These are phyloP conservation scores for Hericium alpestre DNA, from an alignment of 768 basidiomycete species.

Conservation along the genomic window DNA sequence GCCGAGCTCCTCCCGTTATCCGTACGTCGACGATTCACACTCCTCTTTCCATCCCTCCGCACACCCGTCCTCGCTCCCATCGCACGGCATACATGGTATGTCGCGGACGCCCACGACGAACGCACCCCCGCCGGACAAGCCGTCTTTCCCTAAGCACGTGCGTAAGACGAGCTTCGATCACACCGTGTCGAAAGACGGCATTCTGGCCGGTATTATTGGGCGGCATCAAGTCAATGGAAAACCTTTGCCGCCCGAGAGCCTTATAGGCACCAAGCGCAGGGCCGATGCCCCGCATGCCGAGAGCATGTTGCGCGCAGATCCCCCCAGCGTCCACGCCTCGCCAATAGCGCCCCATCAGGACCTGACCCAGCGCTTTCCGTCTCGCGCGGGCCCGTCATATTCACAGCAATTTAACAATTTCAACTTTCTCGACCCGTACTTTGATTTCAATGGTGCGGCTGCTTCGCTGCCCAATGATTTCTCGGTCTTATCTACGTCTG, in stretches of 20 bases:
- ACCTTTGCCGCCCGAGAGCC: slow-evolving; percentile 52
- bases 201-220: slow-evolving; percentile 47
- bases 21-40: slow-evolving; percentile 4
- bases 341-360: slow-evolving; percentile 10
- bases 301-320: slow-evolving; percentile 71
- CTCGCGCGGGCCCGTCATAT: slow-evolving; percentile 21
- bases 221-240: slow-evolving; percentile 78
- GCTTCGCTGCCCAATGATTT: slow-evolving; percentile 20
- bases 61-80: slow-evolving; percentile 65
- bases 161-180: slow-evolving; percentile 95
- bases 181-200: slow-evolving; percentile 63
- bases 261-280: slow-evolving; percentile 65
- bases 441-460: slow-evolving; percentile 28
- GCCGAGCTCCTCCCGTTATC: slow-evolving; percentile 3
- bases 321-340: slow-evolving; percentile 27
- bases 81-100: slow-evolving; percentile 55
- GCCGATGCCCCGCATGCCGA: slow-evolving; percentile 76
- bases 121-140: slow-evolving; percentile 27
- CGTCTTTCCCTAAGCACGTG: slow-evolving; percentile 71
- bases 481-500: slow-evolving; percentile 19
- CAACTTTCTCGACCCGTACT: slow-evolving; percentile 47
- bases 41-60: slow-evolving; percentile 7
- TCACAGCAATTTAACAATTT: slow-evolving; percentile 50
- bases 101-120: slow-evolving; percentile 24
- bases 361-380: slow-evolving; percentile 8